Evolutionary conservation across 2,329 filamentous ascomycete genomes (phyloP).

Genomic region (Nothophoma quercina): DNA sequence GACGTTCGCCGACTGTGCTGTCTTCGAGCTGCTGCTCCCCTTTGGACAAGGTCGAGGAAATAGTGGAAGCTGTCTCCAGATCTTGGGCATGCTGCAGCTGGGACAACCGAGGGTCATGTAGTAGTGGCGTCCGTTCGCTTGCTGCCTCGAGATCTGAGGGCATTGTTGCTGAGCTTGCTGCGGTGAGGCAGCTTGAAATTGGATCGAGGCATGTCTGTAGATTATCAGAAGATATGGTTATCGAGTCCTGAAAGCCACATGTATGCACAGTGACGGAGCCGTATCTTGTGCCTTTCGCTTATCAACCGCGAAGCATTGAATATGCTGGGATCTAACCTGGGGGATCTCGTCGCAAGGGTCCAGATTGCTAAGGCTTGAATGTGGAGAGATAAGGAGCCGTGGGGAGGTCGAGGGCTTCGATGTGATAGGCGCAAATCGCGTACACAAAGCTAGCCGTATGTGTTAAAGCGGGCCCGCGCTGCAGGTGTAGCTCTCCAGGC

Average conservation of each 20-base stretch:
- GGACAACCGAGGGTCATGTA: slow-evolving; percentile 42
- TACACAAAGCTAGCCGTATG: slow-evolving; percentile 19
- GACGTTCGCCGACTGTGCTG: slow-evolving; percentile 61
- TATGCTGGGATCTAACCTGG: slow-evolving; percentile 7
- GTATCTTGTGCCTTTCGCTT: slow-evolving; percentile 6
- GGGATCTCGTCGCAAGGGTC: slow-evolving; percentile 12
- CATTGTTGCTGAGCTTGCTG: slow-evolving; percentile 22
- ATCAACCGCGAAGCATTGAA: slow-evolving; percentile 5
- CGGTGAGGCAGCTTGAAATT: background rate
- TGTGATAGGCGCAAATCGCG: slow-evolving; percentile 10
- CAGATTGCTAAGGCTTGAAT: slow-evolving; percentile 15
- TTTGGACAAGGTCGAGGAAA: slow-evolving; percentile 56
- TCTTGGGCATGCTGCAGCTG: slow-evolving; percentile 50
- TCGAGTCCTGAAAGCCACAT: background rate
- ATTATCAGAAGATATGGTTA: background rate
- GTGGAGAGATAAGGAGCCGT: slow-evolving; percentile 29
- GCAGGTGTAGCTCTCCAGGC: background rate
- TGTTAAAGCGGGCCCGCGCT: slow-evolving; percentile 5
- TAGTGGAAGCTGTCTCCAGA: slow-evolving; percentile 53
- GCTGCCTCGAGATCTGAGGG: slow-evolving; percentile 32
- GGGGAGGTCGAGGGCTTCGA: background rate
- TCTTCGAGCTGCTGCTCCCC: slow-evolving; percentile 58
- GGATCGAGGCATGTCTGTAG: background rate
- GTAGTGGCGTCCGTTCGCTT: slow-evolving; percentile 47
- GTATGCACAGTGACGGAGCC: slow-evolving; percentile 10